Evolutionary conservation across 371 early-diverging fungal genomes (phyloP), one percentile per base, ranked within the genome.

Genomic region (Thermomucor indicae-seudaticae): DNA sequence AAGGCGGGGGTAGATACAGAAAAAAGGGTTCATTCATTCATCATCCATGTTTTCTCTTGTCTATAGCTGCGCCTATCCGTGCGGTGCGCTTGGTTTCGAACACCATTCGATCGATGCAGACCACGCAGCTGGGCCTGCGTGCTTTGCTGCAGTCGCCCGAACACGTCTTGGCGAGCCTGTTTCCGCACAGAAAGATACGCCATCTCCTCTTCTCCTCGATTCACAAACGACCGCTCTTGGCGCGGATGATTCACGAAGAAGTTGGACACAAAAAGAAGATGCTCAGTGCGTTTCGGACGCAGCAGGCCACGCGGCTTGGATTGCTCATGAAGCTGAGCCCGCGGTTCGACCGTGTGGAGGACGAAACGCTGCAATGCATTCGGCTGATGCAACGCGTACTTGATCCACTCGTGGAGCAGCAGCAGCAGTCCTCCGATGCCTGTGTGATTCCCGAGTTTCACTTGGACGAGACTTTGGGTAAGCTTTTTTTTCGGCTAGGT

Each of bases 231-330:
- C 69, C 66, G 10, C 65, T 62, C 35, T 53, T 82, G 8, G 60
- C 87, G 20, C 72, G 78, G 30, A 60, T 83, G 16, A 64, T 78
- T 22, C 78, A 75, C 25, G 75, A 79, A 37, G 90, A 89, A 64
- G 73, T 89, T 34, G 62, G 58, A 0, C 51, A 70, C n/a, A 86
- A 85, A 51, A 76, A 71, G 37, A 59, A 57, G 22, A 60, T 63
- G 20, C 58, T 90, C 22, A 73, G 67, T 11, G 44, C 57, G 11
- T 68, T 80, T 17, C 79, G 81, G 8, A 69, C 80, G 19, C 65
- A 75, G 23, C 81, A 87, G 37, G 86, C 89, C 0, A 79, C 72
- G 16, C 78, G 72, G 38, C 67, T 90, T 20, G 90, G 90, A 6
- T 46, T 81, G 20, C 56, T 80, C 7, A 55, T 80, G 16, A 54